Evolutionary conservation across 306 rosid species (phyloP).

Genomic region (Arachis hypogaea): DNA sequence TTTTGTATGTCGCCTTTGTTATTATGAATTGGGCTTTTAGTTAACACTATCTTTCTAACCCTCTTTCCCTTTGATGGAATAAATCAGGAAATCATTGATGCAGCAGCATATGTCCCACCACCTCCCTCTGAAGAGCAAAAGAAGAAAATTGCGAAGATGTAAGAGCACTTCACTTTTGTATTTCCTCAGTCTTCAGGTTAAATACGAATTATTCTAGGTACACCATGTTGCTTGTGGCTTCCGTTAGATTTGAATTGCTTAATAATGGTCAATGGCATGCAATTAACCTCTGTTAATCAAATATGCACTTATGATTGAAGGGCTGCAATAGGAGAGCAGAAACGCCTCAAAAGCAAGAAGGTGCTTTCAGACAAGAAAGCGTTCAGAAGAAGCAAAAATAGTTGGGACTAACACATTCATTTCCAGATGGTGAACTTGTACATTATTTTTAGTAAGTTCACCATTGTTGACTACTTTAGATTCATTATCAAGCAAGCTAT

Average conservation of each 20-base stretch:
- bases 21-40: neutral
- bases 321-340: constrained; percentile 92
- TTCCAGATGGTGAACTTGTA: constrained; percentile 25
- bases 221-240: constrained; percentile 6
- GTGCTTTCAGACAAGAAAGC: constrained; percentile 79
- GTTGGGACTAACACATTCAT: constrained; percentile 65
- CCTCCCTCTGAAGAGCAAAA: constrained; percentile 98
- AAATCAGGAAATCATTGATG: constrained; percentile 85
- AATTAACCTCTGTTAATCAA: constrained; percentile 33
- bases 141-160: constrained; percentile 92
- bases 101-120: constrained; percentile 95
- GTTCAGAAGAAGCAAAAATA: constrained; percentile 74
- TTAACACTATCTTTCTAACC: too few species aligned
- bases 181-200: constrained; percentile 21
- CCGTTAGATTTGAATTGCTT: constrained; percentile 18
- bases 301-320: constrained; percentile 46
- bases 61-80: neutral
- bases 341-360: constrained; percentile 92
- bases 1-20: too few species aligned
- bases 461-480: constrained; percentile 23
- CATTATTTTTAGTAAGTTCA: constrained; percentile 39
- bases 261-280: constrained; percentile 20
- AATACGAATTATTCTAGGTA: constrained; percentile 5
- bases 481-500: constrained; percentile 24
- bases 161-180: constrained; percentile 37